Evolutionary conservation across 192 early-diverging fungal genomes (phyloP).

Genomic region (Entomortierella lignicola): DNA sequence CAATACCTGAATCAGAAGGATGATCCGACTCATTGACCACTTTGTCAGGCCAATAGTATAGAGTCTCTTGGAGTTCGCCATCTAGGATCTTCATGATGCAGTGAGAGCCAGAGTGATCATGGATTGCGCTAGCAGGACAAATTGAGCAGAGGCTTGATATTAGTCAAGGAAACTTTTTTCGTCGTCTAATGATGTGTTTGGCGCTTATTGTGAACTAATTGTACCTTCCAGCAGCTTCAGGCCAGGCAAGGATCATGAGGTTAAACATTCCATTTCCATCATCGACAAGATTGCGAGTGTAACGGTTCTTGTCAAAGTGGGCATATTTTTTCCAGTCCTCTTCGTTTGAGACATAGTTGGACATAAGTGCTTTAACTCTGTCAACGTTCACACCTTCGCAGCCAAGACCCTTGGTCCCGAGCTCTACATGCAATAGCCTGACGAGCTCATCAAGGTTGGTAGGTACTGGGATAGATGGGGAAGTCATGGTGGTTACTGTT

Average conservation of each 20-base stretch:
- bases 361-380: conserved; percentile 74
- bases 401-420: conserved; percentile 65
- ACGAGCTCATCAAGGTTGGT: conserved; percentile 60
- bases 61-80: conserved; percentile 81
- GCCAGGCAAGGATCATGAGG: conserved; percentile 91
- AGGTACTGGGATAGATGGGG: conserved; percentile 30
- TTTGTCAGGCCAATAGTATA: conserved; percentile 80
- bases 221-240: conserved; percentile 69
- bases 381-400: conserved; percentile 66
- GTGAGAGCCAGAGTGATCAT: conserved; percentile 90
- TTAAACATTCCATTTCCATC: conserved; percentile 95
- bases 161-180: conserved; percentile 1
- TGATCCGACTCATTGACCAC: conserved; percentile 25
- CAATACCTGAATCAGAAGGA: conserved; percentile 33
- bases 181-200: too few relatives aligned
- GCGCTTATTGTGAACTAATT: neutral
- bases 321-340: conserved; percentile 83
- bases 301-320: conserved; percentile 76
- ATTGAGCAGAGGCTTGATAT: neutral
- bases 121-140: conserved; percentile 75
- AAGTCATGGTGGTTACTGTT: neutral
- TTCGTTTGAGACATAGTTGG: conserved; percentile 70
- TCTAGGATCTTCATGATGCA: conserved; percentile 94
- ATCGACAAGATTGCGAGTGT: conserved; percentile 91
- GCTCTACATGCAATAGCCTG: conserved; percentile 59